phyloP scores from a whole-genome alignment of 2,329 filamentous ascomycete species.

The Diaporthe velutina region DNA sequence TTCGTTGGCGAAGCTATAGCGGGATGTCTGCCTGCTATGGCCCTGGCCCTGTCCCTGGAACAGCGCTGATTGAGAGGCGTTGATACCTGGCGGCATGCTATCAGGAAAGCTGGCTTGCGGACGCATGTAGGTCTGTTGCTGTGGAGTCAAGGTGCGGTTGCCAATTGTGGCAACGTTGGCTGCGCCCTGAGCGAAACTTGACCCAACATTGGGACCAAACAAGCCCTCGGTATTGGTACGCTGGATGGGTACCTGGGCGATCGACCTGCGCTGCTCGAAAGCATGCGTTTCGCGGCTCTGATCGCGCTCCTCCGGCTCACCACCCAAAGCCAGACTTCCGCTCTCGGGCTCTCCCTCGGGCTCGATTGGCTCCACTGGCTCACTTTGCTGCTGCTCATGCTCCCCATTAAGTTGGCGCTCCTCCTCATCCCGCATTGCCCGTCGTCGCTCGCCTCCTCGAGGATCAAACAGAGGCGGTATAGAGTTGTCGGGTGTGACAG shows the following conservation, averaged over 20 bases:
- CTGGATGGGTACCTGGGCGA: conserved; percentile 83
- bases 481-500: conserved; percentile 29
- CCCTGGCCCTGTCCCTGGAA: conserved; percentile 68
- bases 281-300: conserved; percentile 61
- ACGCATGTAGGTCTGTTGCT: conserved; percentile 81
- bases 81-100: conserved; percentile 70
- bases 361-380: conserved; percentile 48
- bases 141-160: conserved; percentile 81
- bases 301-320: conserved; percentile 89
- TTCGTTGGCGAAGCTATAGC: conserved; percentile 90
- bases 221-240: conserved; percentile 67
- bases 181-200: conserved; percentile 62
- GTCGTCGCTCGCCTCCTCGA: conserved; percentile 84
- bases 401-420: conserved; percentile 63
- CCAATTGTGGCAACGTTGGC: conserved; percentile 71
- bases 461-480: conserved; percentile 84
- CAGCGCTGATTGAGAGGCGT: conserved; percentile 62
- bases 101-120: conserved; percentile 70
- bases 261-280: conserved; percentile 72
- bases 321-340: conserved; percentile 87
- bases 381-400: conserved; percentile 57
- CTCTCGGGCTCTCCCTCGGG: conserved; percentile 84
- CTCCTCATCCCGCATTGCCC: conserved; percentile 81
- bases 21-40: conserved; percentile 86
- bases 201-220: conserved; percentile 65